Evolutionary conservation across 495 filamentous ascomycete species (phyloP), one percentile per base, ranked within the genome.

Genomic region (Neurospora sp.): DNA sequence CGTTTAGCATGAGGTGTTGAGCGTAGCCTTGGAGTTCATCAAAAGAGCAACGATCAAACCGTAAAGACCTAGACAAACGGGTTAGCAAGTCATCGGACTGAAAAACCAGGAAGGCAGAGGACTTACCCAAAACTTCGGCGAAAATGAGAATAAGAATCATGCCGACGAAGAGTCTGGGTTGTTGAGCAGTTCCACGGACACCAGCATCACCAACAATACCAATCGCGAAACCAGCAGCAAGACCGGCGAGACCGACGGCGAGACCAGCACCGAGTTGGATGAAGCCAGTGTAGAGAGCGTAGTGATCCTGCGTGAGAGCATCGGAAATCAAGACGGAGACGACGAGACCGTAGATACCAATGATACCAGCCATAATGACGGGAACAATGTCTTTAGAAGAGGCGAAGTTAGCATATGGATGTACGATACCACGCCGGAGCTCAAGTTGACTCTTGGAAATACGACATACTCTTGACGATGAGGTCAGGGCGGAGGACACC

Each of bases 91-190:
- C 72, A 77, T 12, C 41, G 39, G 71, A 31, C 61, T 53, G 70
- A 18, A 71, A 48, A n/a, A 16, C 27, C 20, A 40, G 16, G 22
- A 14, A 12, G 8, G 38, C 38, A n/a, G 18, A 37, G 31, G 27
- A 85, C 90, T 75, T 85, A 94, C 94, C 96, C 90, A 99, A 84
- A 75, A 98, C 96, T 97, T 98, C 96, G 79, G 96, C 96, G 87
- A 99, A 99, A 97, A 99, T 99, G 87, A 99, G 94, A 87, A 99
- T 99, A 80, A 99, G 85, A 86, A 99, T 98, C 96, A 99, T 99
- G 87, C 96, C 96, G 84, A 99, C 96, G 87, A 97, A 99, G 71
- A 99, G 89, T 79, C 94, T 88, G 68, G 96, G 96, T 84, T 99
- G 96, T 83, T 99, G 96, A 75, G 96, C 96, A 78, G 96, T 95